These are phyloP conservation scores for Yarrowia osloensis DNA, from an alignment of 805 yeast genomes.

Conservation along the genomic window DNA sequence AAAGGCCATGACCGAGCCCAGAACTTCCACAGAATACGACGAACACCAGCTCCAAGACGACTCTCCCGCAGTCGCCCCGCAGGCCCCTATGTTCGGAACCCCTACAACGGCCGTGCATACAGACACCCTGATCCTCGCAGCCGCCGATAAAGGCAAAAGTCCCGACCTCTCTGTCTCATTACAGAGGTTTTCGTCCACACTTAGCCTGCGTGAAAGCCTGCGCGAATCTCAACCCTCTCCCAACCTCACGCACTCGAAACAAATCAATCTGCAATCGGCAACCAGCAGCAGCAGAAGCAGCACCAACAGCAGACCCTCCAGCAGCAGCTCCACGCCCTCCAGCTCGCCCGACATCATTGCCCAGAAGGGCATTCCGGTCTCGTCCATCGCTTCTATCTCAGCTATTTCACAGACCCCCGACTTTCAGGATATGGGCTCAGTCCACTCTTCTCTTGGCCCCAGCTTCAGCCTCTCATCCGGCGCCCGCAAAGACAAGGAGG, in stretches of 20 bases:
- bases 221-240: not conserved
- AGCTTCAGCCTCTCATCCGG: not conserved
- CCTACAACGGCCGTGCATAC: constrained; percentile 27
- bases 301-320: constrained; percentile 2
- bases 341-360: constrained; percentile 22
- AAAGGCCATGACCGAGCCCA: not conserved
- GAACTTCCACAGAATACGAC: not conserved
- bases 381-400: constrained; percentile 24
- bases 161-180: constrained; percentile 11
- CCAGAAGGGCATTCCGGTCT: constrained; percentile 24
- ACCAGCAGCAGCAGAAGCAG: constrained; percentile 3
- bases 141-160: constrained; percentile 18
- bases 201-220: not conserved
- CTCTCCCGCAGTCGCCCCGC: not conserved
- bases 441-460: constrained; percentile 9
- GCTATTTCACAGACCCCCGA: constrained; percentile 23
- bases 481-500: constrained; percentile 12
- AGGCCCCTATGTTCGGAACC: not conserved
- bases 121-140: not conserved
- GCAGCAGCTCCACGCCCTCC: constrained; percentile 2
- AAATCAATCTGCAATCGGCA: not conserved
- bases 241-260: not conserved
- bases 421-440: constrained; percentile 22
- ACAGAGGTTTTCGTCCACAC: constrained; percentile 4
- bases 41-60: not conserved